Base-by-base conservation (phyloP, 441 rosid genomes). In the Jatropha multifida region DNA sequence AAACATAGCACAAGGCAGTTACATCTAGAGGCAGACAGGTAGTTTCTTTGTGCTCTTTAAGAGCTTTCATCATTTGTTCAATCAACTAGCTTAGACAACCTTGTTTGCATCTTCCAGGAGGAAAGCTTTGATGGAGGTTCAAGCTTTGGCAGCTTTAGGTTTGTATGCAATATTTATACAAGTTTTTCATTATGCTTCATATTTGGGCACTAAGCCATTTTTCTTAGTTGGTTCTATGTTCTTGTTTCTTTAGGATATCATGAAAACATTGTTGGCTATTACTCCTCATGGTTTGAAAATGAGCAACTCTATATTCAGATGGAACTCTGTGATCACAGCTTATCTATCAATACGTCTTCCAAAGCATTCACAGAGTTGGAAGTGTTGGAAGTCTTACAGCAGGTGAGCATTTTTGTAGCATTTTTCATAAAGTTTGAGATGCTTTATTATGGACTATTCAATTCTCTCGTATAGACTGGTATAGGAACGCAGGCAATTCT, bases 61-160 rank as follows among this genome's bases (percentile, higher is more conserved):
- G 10, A 56, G 58, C 56, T 42, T 69, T 0, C 61, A 69, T 76
- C 44, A 7, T 67, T 61, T 70, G 61, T 61, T 70, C 26, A 59
- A 51, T 55, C 75, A 55, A 64, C 62, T 27, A 41, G 4, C 64
- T 59, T 23, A 66, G 56, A 65, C 32, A 54, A 44, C 64, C 20
- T 56, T 74, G 67, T 32, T 65, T 69, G 3, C 64, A 62, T 73
- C 76, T 77, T 84, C 81, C 86, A 96, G 98, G 88, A 85, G 84
- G 85, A 93, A 92, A 86, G 98, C 98, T 84, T 87, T 93, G 80
- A 90, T 95, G 97, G 99, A 95, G 90, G 98, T 90, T 79, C 99
- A 95, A 85, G 92, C 96, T 81, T 83, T 93, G 84, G 99, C 97
- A 65, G 97, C 97, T 76, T 78, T 91, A 83, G 99, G 98, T 94